phyloP scores from a whole-genome alignment of 108 stramenopile genomes.

The Pseudonitzschia pungens region DNA sequence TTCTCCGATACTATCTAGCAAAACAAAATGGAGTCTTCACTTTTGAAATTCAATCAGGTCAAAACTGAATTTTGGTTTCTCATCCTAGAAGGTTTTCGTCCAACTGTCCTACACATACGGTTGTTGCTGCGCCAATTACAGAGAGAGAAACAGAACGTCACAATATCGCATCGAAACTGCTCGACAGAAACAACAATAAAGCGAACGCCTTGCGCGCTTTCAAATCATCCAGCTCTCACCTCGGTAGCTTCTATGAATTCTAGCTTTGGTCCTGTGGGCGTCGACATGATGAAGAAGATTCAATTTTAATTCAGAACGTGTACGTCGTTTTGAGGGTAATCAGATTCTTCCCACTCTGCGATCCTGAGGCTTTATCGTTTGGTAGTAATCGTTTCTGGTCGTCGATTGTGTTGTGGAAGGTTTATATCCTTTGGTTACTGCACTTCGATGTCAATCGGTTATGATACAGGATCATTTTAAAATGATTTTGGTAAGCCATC shows the following conservation, averaged over 20 bases:
- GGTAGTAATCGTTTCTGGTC: too few relatives aligned
- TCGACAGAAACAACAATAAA: too few relatives aligned
- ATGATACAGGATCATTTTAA: too few relatives aligned
- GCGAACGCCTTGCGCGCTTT: too few relatives aligned
- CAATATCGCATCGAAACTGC: not conserved
- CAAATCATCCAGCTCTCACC: constrained; percentile 25
- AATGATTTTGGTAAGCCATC: too few relatives aligned
- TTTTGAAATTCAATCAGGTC: constrained; percentile 4
- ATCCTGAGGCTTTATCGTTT: too few relatives aligned
- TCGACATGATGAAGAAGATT: constrained; percentile 12
- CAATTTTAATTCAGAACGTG: not conserved
- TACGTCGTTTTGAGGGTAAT: too few relatives aligned
- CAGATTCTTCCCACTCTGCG: too few relatives aligned
- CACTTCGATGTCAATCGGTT: too few relatives aligned
- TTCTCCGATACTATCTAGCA: constrained; percentile 75
- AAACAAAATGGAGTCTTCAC: constrained; percentile 11
- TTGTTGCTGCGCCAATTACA: not conserved
- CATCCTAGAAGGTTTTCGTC: not conserved
- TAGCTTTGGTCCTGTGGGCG: constrained; percentile 34
- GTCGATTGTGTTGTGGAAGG: too few relatives aligned
- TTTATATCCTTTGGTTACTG: too few relatives aligned
- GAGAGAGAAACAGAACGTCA: not conserved
- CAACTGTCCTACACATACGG: not conserved
- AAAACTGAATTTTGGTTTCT: constrained; percentile 6
- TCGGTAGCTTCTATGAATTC: constrained; percentile 50